Evolutionary conservation across 1,284 basidiomycete genomes (phyloP), one percentile per base, ranked within the genome.

Genomic region (Xerocomus minutiporus): DNA sequence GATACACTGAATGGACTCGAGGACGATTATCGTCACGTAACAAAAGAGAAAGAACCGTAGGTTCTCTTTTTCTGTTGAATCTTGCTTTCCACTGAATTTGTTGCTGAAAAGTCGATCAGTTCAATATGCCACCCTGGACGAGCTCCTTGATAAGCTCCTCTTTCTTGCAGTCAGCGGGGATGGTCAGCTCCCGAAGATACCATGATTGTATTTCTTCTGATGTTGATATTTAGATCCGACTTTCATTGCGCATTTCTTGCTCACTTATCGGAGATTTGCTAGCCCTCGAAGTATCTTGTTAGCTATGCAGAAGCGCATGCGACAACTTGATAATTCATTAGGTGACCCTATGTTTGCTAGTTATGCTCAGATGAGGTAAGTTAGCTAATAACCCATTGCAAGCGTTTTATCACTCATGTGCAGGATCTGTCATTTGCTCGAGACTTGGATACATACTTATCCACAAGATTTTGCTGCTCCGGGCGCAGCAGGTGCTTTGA

Each of bases 271-370:
- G 34, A 76, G 86, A 56, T 91, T 91, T 65, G 78, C 86, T 42
- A 86, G 78, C 44, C 88, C 88, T 12, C 79, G 88, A 39, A 83
- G 76, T 52, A 71, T 91, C 13, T 73, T 91, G n/a, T 74, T 91
- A 46, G 84, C 88, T 5, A 89, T 91, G 86, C 88, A 91, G 67
- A 87, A 88, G 62, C 83, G 87, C 43, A 84, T 91, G 79, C 80
- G 86, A 32, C 80, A 86, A 57, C 73, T 91, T 12, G 86, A 88
- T 62, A 78, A 79, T 55, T 78, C 84, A 26, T 77, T 77, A n/a
- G 80, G 81, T 6, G 88, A 91, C 71, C 83, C 85, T 0, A 86
- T 90, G 81, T 87, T 91, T 68, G 83, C 87, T 9, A 86, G 83
- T 62, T 90, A 84, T 69, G 87, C 87, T 11, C 88, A 91, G 65